Percentiles rank a stretch among this genome's conserved stretches.
Conservation (phyloP, 2,329 filamentous ascomycete species). For the Claviceps purpurea region DNA sequence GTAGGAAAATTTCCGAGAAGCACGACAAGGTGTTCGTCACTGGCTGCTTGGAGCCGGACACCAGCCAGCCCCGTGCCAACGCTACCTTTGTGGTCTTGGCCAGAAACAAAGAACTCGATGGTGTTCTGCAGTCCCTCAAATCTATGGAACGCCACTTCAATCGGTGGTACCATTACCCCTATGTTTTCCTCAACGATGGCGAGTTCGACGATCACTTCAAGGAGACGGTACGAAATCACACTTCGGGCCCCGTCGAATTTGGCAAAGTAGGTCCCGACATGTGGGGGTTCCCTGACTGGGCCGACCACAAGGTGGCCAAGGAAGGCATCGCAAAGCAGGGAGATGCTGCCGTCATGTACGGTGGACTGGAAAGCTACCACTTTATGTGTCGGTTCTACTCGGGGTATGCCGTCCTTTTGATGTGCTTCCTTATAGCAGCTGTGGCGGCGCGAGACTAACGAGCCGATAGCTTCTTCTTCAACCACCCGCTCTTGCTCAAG, state of each 20-base stretch:
- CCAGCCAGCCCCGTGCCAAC: conserved; percentile 69
- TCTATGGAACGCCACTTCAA: conserved; percentile 99
- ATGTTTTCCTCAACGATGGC: conserved; percentile 94
- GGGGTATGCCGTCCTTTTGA: conserved; percentile 44
- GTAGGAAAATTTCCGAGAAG: conserved; percentile 89
- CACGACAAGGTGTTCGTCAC: conserved; percentile 93
- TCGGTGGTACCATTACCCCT: conserved; percentile 96
- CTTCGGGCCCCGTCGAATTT: conserved; percentile 79
- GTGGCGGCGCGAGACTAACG: conserved; percentile 11
- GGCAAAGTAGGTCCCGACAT: conserved; percentile 80
- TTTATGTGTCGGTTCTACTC: conserved; percentile 99
- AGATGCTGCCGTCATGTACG: conserved; percentile 97
- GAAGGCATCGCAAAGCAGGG: conserved; percentile 96
- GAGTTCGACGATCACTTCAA: conserved; percentile 95
- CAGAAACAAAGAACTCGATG: conserved; percentile 89
- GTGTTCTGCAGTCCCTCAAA: conserved; percentile 92
- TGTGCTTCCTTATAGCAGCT: background rate
- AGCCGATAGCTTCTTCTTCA: conserved; percentile 69
- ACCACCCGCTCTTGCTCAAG: conserved; percentile 84
- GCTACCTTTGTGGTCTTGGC: conserved; percentile 93
- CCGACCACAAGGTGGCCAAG: conserved; percentile 82
- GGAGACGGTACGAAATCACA: conserved; percentile 76
- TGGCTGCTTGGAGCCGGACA: conserved; percentile 75
- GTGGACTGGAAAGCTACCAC: conserved; percentile 96
- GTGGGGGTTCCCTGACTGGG: conserved; percentile 97